Evolutionary conservation across 208 protist genomes (phyloP).

Genomic region (Borovskyia barvae): DNA sequence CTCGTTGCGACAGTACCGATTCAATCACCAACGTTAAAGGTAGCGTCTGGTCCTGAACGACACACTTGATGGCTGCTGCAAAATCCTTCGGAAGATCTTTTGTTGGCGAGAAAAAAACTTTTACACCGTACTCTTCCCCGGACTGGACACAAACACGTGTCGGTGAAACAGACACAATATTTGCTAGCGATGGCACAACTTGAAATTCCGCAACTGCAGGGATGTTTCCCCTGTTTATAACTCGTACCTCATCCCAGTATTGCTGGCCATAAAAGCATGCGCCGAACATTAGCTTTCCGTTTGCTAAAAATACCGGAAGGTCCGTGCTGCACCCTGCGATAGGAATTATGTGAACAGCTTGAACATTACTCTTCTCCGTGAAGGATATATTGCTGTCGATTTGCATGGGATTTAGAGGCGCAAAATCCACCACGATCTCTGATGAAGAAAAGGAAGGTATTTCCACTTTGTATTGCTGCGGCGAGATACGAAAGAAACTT

Average conservation of each 20-base stretch:
- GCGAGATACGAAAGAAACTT: conserved; percentile 48
- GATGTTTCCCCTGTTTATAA: conserved; percentile 67
- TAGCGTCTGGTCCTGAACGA: conserved; percentile 23
- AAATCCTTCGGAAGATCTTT: conserved; percentile 20
- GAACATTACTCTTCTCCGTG: conserved; percentile 34
- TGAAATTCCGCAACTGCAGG: conserved; percentile 28
- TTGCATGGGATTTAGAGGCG: conserved; percentile 30
- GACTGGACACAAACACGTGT: conserved; percentile 44
- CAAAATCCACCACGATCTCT: conserved; percentile 47
- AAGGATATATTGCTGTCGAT: conserved; percentile 50
- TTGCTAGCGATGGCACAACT: conserved; percentile 5
- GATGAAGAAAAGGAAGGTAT: conserved; percentile 45
- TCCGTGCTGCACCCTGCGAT: conserved; percentile 47
- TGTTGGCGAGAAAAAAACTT: conserved; percentile 30
- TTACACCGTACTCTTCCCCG: conserved; percentile 37
- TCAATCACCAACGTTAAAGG: conserved; percentile 13
- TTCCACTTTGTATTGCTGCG: conserved; percentile 45
- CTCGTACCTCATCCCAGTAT: conserved; percentile 67
- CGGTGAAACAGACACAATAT: conserved; percentile 25
- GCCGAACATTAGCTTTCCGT: conserved; percentile 52
- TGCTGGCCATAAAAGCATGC: conserved; percentile 76
- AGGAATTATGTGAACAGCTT: conserved; percentile 20
- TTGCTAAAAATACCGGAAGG: conserved; percentile 73
- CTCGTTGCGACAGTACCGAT: conserved; percentile 10
- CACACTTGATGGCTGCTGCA: conserved; percentile 14